A percentile compares a stretch with the other conserved stretches of the same genome.
phyloP scores from a whole-genome alignment of 2,329 filamentous ascomycete genomes.

The Teratosphaeria pseudoeucalypti region DNA sequence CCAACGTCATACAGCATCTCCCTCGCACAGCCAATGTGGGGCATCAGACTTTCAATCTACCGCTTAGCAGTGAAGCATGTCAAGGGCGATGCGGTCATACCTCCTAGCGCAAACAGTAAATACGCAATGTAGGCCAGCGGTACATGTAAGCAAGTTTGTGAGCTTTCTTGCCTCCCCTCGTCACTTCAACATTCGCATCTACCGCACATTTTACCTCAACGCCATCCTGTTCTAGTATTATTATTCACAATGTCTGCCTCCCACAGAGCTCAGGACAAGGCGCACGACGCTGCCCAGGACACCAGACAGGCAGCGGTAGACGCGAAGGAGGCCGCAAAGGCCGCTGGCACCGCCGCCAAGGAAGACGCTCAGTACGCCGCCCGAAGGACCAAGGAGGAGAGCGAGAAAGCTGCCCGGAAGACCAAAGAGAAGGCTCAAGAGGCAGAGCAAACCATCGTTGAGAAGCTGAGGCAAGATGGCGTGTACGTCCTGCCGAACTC shows the following conservation, averaged over 20 bases:
- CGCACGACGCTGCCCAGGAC: background rate
- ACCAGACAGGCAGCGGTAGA: background rate
- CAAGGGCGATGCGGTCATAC: background rate
- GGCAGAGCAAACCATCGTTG: slow-evolving; percentile 6
- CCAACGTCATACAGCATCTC: background rate
- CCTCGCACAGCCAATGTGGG: background rate
- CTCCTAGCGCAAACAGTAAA: background rate
- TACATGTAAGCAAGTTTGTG: background rate
- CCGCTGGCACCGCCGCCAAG: background rate
- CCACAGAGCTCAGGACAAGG: background rate
- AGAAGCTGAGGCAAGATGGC: slow-evolving; percentile 18
- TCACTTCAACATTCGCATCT: background rate
- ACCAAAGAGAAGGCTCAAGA: slow-evolving; percentile 3
- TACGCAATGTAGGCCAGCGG: background rate
- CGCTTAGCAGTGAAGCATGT: background rate
- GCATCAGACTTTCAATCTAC: background rate
- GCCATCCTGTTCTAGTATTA: background rate
- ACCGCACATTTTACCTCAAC: background rate
- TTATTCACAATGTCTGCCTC: slow-evolving; percentile 4
- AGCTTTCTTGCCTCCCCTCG: background rate
- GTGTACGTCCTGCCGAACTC: slow-evolving; percentile 11
- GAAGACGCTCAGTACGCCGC: background rate
- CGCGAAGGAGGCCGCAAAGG: background rate
- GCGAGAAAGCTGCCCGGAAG: background rate
- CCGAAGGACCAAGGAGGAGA: background rate